phyloP scores from a whole-genome alignment of 345 rosid genomes.

The Sonneratia alba region DNA sequence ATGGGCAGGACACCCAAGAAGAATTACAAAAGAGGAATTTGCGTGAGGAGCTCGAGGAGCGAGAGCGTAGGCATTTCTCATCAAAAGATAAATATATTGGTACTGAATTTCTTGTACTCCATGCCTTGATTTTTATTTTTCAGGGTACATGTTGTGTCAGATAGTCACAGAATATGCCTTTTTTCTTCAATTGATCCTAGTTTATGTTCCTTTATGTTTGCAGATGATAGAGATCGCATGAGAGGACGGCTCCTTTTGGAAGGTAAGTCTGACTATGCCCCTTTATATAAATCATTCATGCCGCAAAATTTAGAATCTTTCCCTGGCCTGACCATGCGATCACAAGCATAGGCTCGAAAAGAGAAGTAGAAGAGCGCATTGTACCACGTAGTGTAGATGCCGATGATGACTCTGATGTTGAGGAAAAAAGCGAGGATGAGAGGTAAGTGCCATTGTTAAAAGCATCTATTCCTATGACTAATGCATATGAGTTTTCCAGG shows the following conservation, averaged over 20 bases:
- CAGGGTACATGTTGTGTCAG: neutral
- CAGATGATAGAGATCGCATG: slow-evolving; percentile 91
- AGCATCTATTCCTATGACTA: neutral
- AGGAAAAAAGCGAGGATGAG: slow-evolving; percentile 53
- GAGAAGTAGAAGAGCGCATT: slow-evolving; percentile 78
- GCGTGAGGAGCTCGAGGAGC: slow-evolving; percentile 81
- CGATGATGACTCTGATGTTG: slow-evolving; percentile 84
- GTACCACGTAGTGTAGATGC: slow-evolving; percentile 83
- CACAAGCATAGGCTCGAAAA: slow-evolving; percentile 41
- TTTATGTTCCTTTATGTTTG: slow-evolving; percentile 8
- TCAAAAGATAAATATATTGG: slow-evolving; percentile 66
- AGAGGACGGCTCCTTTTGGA: slow-evolving; percentile 69
- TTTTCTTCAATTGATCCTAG: neutral
- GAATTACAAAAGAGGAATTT: slow-evolving; percentile 77
- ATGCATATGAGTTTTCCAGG: neutral
- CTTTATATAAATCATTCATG: neutral
- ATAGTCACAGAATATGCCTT: neutral
- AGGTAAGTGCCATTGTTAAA: slow-evolving; percentile 30
- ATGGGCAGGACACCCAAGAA: slow-evolving; percentile 88
- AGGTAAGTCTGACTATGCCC: slow-evolving; percentile 26
- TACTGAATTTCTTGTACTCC: slow-evolving; percentile 22
- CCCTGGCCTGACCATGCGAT: neutral
- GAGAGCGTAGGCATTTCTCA: slow-evolving; percentile 84
- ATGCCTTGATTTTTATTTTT: neutral
- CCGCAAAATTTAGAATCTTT: neutral